Conservation (phyloP, 345 rosid genomes). For the Dipteronia dyeriana region DNA sequence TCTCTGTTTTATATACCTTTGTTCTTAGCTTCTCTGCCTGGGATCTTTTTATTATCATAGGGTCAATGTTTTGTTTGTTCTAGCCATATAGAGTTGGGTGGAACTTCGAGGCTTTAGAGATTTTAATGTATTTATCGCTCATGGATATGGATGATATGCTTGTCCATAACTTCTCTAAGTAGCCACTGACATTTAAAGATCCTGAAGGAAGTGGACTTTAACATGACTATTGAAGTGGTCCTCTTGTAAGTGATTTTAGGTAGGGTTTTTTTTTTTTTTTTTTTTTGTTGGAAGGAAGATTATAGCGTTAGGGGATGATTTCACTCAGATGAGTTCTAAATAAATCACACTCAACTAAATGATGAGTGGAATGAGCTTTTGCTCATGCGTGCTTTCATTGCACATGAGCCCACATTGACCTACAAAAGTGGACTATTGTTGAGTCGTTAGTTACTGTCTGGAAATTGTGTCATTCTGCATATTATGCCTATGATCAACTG, state of each 20-base stretch:
- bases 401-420: neutral
- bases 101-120: constrained; percentile 40
- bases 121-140: constrained; percentile 16
- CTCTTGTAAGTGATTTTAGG: neutral
- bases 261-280: neutral
- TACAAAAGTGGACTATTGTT: neutral
- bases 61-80: constrained; percentile 34
- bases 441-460: neutral
- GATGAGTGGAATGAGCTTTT: neutral
- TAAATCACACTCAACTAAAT: neutral
- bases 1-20: constrained; percentile 25
- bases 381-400: neutral
- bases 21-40: constrained; percentile 20
- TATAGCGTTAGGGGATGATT: neutral
- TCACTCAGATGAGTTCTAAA: neutral
- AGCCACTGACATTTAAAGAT: constrained; percentile 19
- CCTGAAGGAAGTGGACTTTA: neutral
- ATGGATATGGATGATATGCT: constrained; percentile 14
- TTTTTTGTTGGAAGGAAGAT: neutral
- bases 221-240: neutral
- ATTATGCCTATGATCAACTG: neutral
- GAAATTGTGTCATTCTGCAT: neutral
- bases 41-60: constrained; percentile 23
- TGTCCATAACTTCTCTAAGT: constrained; percentile 7
- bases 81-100: constrained; percentile 39